Percentiles rank a stretch among this genome's conserved stretches.
These are phyloP conservation scores for Margaritispora aquatica DNA, from an alignment of 495 filamentous ascomycete genomes.

Conservation along the genomic window DNA sequence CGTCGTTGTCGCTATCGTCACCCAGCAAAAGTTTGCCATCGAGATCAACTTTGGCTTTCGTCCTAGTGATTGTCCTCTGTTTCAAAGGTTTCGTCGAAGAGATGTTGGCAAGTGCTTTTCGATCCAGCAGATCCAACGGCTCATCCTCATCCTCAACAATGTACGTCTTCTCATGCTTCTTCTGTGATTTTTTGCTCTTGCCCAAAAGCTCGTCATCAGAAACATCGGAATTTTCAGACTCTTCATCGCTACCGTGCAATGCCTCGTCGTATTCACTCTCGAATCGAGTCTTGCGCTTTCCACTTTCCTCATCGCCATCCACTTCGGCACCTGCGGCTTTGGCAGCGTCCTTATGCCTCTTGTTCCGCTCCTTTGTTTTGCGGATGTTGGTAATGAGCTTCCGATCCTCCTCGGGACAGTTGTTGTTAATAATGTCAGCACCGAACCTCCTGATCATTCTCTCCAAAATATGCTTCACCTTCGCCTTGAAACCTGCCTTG, in stretches of 20 bases:
- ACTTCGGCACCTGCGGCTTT: conserved; percentile 37
- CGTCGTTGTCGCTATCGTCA: conserved; percentile 36
- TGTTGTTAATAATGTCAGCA: conserved; percentile 63
- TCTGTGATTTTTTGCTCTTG: conserved; percentile 38
- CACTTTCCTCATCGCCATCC: conserved; percentile 33
- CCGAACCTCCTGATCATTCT: conserved; percentile 89
- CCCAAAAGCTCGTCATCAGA: conserved; percentile 53
- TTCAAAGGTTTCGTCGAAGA: conserved; percentile 78
- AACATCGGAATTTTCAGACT: conserved; percentile 56
- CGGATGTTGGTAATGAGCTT: conserved; percentile 91
- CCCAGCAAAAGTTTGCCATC: conserved; percentile 89
- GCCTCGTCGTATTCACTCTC: conserved; percentile 94
- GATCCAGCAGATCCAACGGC: conserved; percentile 86
- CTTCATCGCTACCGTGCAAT: conserved; percentile 77
- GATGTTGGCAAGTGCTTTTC: conserved; percentile 83
- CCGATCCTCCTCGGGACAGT: conserved; percentile 75
- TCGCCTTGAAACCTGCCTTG: conserved; percentile 89
- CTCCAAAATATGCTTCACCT: conserved; percentile 96
- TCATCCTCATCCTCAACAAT: conserved; percentile 92
- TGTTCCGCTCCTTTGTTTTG: conserved; percentile 81
- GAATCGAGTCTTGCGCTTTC: conserved; percentile 54
- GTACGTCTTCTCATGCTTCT: conserved; percentile 61
- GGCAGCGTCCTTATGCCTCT: conserved; percentile 73
- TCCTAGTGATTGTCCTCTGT: conserved; percentile 46
- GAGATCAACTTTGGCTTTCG: conserved; percentile 65